phyloP scores from a whole-genome alignment of 2,329 filamentous ascomycete genomes.

The Sordariomycetes sp. region DNA sequence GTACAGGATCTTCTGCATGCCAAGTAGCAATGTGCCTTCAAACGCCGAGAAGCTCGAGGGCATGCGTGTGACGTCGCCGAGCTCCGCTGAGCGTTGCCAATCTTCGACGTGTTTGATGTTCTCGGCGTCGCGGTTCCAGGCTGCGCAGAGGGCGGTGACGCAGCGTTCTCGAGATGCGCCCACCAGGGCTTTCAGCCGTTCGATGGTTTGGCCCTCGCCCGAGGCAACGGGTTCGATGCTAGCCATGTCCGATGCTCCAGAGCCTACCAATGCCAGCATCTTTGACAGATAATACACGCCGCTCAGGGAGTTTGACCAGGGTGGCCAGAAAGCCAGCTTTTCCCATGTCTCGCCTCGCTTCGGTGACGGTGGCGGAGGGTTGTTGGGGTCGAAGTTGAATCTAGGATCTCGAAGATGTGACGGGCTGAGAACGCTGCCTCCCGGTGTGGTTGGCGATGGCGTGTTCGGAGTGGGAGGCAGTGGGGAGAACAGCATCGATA shows the following conservation, averaged over 20 bases:
- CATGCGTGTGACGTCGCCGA: constrained; percentile 84
- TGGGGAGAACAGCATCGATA: constrained; percentile 80
- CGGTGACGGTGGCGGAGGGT: constrained; percentile 67
- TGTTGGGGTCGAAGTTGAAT: constrained; percentile 72
- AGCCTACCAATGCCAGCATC: constrained; percentile 74
- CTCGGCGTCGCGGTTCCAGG: constrained; percentile 91
- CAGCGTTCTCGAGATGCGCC: constrained; percentile 74
- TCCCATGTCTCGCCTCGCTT: constrained; percentile 82
- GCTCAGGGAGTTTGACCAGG: constrained; percentile 82
- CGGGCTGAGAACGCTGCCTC: constrained; percentile 34
- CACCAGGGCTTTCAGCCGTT: constrained; percentile 68
- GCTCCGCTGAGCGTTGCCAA: constrained; percentile 77
- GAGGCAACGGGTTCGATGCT: constrained; percentile 56
- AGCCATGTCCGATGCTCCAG: constrained; percentile 78
- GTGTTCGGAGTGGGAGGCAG: constrained; percentile 55
- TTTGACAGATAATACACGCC: constrained; percentile 85
- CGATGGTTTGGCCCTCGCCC: constrained; percentile 48
- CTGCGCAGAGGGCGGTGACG: constrained; percentile 74
- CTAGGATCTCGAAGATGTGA: constrained; percentile 58
- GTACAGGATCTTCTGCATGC: constrained; percentile 94
- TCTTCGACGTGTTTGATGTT: constrained; percentile 89
- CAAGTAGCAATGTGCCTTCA: constrained; percentile 69
- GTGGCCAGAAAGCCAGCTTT: constrained; percentile 92
- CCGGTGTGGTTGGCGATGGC: constrained; percentile 23
- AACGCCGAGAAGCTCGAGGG: constrained; percentile 79